Conservation (phyloP, 2,329 filamentous ascomycete species). For the Calcarisporium arbuscula region DNA sequence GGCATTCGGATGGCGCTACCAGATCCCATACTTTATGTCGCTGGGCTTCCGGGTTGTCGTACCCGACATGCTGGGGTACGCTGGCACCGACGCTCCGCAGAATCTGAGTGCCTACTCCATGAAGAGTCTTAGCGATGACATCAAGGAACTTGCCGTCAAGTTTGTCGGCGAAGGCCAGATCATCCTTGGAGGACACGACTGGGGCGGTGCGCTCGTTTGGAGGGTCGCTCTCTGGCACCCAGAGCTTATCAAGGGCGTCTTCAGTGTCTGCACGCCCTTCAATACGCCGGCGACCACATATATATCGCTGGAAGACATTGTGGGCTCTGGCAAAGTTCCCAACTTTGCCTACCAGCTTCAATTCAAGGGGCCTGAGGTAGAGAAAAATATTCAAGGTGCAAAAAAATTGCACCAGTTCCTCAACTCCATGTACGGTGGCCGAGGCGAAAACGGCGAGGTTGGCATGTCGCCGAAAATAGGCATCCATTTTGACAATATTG, state of each 20-base stretch:
- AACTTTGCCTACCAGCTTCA: conserved; percentile 84
- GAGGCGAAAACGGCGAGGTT: conserved; percentile 45
- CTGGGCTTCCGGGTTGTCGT: conserved; percentile 73
- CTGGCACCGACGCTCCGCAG: conserved; percentile 64
- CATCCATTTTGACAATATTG: conserved; percentile 56
- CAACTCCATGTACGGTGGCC: conserved; percentile 63
- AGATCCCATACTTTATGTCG: conserved; percentile 69
- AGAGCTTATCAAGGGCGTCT: conserved; percentile 64
- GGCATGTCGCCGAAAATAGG: conserved; percentile 58
- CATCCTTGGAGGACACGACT: conserved; percentile 87
- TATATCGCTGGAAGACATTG: conserved; percentile 52
- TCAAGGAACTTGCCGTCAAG: conserved; percentile 63
- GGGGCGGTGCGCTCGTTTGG: conserved; percentile 77
- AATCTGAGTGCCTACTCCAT: conserved; percentile 58
- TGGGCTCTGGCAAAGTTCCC: conserved; percentile 46
- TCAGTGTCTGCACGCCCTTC: conserved; percentile 78
- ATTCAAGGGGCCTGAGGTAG: conserved; percentile 61
- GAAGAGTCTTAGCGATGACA: conserved; percentile 68
- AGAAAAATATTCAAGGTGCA: conserved; percentile 49
- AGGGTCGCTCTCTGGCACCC: conserved; percentile 69
- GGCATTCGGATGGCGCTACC: conserved; percentile 80
- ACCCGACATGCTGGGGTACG: conserved; percentile 84
- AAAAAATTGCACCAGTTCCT: conserved; percentile 65
- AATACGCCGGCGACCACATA: conserved; percentile 45
- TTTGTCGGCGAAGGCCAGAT: conserved; percentile 46